Evolutionary conservation across 148 eudicot species (phyloP), one percentile per base, ranked within the genome.

Genomic region (Silene uniflora): DNA sequence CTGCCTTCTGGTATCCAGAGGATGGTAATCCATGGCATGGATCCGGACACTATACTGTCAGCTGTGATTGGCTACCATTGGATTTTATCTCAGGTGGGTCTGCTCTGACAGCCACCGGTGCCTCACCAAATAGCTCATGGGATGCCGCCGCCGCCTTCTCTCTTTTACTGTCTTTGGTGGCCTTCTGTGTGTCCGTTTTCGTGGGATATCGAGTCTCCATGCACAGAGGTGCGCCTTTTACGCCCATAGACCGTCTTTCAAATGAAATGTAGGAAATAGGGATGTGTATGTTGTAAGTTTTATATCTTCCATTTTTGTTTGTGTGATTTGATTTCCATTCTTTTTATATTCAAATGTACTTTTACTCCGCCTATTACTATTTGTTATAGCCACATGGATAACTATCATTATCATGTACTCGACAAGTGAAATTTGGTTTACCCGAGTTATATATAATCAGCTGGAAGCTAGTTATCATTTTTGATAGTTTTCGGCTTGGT

Each of bases 1-100:
- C 83, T 16, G 96, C 98, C 10, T 90, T 93, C 78, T 93, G 98
- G 98, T 93, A 90, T 22, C 98, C 98, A 17, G 83, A 72, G 23
- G 91, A 88, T 58, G 93, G 93, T 19, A 89, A 86, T 22, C 93
- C 96, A 58, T 91, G 98, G 98, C 88, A 82, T 67, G 88, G 91
- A 19, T 83, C 89, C 6, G 88, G 83, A 25, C 98, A 93, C 80
- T 93, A 87, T 55, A 84, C 93, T 0, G 82, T 89, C 17, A 83
- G 90, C 83, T 93, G 96, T 81, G 93, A 90, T 47, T 93, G 98
- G 98, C 86, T 91, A 73, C 84, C 83, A 0, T 39, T 93, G 83
- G 81, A 91, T 55, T 76, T 93, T 54, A 76, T 79, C 62, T 56
- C 88, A 0, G 92, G 85, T 71, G 78, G 42, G 12, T 80, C 82